Percentiles rank a stretch among this genome's conserved stretches.
Evolutionary conservation across 257 asterid species (phyloP).

Genomic region (Salvia rosmarinus): DNA sequence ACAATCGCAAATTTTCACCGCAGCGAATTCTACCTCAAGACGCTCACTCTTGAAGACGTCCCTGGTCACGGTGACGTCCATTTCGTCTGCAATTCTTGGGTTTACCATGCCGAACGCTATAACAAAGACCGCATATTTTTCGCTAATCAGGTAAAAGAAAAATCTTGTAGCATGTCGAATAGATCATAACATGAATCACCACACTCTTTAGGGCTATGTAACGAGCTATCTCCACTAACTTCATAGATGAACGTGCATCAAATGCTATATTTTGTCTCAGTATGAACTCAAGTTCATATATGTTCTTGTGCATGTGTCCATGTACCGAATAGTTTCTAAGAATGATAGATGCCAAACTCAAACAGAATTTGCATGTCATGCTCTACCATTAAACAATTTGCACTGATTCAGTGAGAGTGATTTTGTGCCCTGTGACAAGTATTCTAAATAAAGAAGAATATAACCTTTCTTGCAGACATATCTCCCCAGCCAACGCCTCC

Average conservation of each 20-base stretch:
- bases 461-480: constrained; percentile 49
- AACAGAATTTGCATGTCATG: not conserved
- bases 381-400: not conserved
- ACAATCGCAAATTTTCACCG: constrained; percentile 57
- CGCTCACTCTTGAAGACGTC: constrained; percentile 66
- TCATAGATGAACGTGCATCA: not conserved
- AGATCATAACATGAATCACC: not conserved
- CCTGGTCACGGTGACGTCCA: constrained; percentile 68
- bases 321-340: not conserved
- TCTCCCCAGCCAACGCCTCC: constrained; percentile 77
- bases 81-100: constrained; percentile 83
- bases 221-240: too few relatives aligned
- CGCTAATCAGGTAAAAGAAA: constrained; percentile 56
- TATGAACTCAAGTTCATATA: not conserved
- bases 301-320: not conserved
- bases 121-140: constrained; percentile 63
- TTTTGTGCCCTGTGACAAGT: not conserved
- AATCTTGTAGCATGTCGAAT: not conserved
- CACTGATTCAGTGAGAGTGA: not conserved
- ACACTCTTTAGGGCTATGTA: not conserved
- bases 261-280: not conserved
- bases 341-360: not conserved
- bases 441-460: not conserved
- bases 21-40: constrained; percentile 70
- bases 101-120: constrained; percentile 62